Evolutionary conservation across 495 filamentous ascomycete species (phyloP).

Genomic region (Neurospora sp.): DNA sequence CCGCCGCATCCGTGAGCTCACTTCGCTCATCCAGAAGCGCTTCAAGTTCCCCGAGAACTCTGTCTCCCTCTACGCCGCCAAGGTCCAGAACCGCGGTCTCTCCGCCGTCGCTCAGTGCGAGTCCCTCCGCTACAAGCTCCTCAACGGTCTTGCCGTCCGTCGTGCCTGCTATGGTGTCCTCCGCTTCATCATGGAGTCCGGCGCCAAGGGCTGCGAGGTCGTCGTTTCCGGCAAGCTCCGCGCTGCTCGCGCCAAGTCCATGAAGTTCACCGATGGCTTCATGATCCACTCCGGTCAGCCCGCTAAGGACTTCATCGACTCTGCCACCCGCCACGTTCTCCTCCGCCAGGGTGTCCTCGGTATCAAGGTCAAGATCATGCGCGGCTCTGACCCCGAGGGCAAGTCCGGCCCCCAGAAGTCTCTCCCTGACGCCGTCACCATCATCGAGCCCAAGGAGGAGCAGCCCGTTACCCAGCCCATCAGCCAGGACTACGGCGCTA

Average conservation of each 20-base stretch:
- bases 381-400: constrained; percentile 97
- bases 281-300: constrained; percentile 99
- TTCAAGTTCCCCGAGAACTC: constrained; percentile 99
- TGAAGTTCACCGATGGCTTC: constrained; percentile 99
- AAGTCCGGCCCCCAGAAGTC: constrained; percentile 95
- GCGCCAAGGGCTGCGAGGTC: constrained; percentile 99
- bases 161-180: constrained; percentile 99
- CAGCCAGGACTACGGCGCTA: constrained; percentile 96
- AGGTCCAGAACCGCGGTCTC: constrained; percentile 99
- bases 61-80: constrained; percentile 98
- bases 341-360: constrained; percentile 98
- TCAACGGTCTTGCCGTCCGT: constrained; percentile 95
- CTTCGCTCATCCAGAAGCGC: constrained; percentile 98
- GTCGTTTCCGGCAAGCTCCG: constrained; percentile 98
- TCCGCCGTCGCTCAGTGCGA: constrained; percentile 99
- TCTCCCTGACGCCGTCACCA: constrained; percentile 93
- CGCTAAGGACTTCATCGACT: constrained; percentile 98
- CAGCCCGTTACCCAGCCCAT: constrained; percentile 83
- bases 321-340: constrained; percentile 94
- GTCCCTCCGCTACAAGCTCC: constrained; percentile 98
- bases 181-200: constrained; percentile 98
- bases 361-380: constrained; percentile 99
- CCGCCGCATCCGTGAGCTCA: constrained; percentile 98
- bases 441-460: constrained; percentile 99
- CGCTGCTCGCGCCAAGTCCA: constrained; percentile 97